These are phyloP conservation scores for Blastocystis hominis DNA, from an alignment of 352 stramenopile genomes.

Conservation along the genomic window DNA sequence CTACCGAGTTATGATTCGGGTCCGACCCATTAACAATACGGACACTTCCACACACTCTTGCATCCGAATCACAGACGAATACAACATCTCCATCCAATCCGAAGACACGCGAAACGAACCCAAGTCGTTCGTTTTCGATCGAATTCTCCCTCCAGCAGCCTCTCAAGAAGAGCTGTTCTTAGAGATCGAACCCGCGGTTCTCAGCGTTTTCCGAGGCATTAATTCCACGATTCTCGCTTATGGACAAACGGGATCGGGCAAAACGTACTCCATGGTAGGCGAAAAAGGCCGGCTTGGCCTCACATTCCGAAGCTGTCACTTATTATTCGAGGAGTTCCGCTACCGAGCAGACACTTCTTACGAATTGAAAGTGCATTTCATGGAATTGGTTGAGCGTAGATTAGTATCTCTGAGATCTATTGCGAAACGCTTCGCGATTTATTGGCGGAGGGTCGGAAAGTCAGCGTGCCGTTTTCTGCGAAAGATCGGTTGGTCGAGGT, in stretches of 20 bases:
- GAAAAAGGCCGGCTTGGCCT: conserved; percentile 65
- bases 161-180: neutral
- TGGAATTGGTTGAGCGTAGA: neutral
- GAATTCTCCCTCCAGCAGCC: neutral
- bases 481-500: neutral
- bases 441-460: neutral
- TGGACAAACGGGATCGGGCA: conserved; percentile 66
- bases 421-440: conserved; percentile 55
- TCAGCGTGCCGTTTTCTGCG: neutral
- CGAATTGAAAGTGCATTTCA: conserved; percentile 3
- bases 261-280: conserved; percentile 70
- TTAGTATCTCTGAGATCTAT: conserved; percentile 58
- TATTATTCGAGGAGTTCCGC: conserved; percentile 65
- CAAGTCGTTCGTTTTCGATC: conserved; percentile 13
- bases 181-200: neutral
- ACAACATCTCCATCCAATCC: neutral
- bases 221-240: conserved; percentile 68
- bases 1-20: conserved; percentile 30
- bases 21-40: neutral
- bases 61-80: neutral
- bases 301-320: conserved; percentile 64
- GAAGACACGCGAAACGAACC: neutral
- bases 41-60: neutral
- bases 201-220: conserved; percentile 59
- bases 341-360: conserved; percentile 22